A percentile compares a stretch with the other conserved stretches of the same genome.
These are phyloP conservation scores for Globisporangium solare DNA, from an alignment of 352 stramenopile species.

Conservation along the genomic window DNA sequence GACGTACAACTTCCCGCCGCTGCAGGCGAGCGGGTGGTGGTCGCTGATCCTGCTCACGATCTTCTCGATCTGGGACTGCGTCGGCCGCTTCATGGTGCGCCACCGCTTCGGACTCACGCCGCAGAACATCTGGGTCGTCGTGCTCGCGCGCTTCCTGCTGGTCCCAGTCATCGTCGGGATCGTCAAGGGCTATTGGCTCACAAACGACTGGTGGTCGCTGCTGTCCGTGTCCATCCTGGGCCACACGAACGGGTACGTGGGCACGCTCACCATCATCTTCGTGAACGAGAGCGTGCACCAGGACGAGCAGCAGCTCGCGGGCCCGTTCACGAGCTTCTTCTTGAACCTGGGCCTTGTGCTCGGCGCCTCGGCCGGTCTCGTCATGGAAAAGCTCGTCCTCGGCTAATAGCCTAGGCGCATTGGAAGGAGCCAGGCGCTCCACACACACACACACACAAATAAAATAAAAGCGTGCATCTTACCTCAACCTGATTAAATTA, in stretches of 20 bases:
- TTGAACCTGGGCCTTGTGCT: conserved; percentile 82
- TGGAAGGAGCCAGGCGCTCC: too few species aligned
- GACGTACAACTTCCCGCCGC: conserved; percentile 68
- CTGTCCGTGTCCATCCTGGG: conserved; percentile 65
- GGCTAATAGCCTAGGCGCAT: conserved; percentile 6
- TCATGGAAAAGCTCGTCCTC: conserved; percentile 59
- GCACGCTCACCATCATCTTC: conserved; percentile 77
- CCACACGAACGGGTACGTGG: conserved; percentile 77
- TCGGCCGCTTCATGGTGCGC: conserved; percentile 66
- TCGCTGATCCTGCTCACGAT: conserved; percentile 75
- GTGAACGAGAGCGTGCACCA: conserved; percentile 73
- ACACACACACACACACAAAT: background rate
- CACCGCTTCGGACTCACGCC: conserved; percentile 59
- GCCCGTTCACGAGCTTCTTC: conserved; percentile 82
- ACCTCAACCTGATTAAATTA: background rate
- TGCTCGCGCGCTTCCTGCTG: conserved; percentile 53
- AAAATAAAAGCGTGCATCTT: conserved; percentile 10
- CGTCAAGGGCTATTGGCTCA: conserved; percentile 64
- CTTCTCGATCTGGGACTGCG: conserved; percentile 69
- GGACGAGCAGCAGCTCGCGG: conserved; percentile 67
- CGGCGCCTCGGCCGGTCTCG: conserved; percentile 54
- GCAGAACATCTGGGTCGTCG: conserved; percentile 57
- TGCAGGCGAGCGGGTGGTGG: conserved; percentile 76
- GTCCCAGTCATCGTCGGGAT: conserved; percentile 68
- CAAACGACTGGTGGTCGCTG: conserved; percentile 68